phyloP scores from a whole-genome alignment of 2,329 filamentous ascomycete genomes.

The Macroventuria anomochaeta region DNA sequence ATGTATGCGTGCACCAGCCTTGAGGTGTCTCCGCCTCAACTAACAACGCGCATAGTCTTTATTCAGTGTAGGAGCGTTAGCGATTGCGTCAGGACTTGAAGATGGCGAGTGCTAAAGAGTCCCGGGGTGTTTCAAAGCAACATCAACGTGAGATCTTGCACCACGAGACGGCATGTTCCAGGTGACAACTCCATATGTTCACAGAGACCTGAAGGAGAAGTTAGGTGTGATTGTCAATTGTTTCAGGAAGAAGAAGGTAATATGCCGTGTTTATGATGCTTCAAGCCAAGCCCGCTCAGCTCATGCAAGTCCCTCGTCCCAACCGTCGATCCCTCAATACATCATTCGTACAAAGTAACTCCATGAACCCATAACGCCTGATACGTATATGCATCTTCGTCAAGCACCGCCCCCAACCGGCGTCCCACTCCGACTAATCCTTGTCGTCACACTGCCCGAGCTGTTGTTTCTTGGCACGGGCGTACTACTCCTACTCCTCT shows the following conservation, averaged over 20 bases:
- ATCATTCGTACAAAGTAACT: not conserved
- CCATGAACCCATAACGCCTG: not conserved
- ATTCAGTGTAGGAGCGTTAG: too few species aligned
- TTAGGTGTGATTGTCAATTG: too few species aligned
- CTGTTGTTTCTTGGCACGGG: conserved; percentile 32
- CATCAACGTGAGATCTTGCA: too few species aligned
- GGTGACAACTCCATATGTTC: too few species aligned
- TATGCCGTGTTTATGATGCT: not conserved
- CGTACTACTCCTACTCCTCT: conserved; percentile 34
- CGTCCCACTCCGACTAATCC: conserved; percentile 30
- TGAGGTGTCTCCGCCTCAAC: too few species aligned
- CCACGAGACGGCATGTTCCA: too few species aligned
- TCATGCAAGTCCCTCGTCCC: not conserved
- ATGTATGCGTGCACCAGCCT: too few species aligned
- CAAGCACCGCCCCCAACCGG: conserved; percentile 20
- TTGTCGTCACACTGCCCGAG: conserved; percentile 20
- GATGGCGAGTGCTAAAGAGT: too few species aligned
- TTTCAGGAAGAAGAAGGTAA: not conserved
- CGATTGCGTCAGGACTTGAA: too few species aligned
- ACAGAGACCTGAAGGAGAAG: too few species aligned
- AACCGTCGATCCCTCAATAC: not conserved
- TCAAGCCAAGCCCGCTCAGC: conserved; percentile 1
- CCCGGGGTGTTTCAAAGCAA: too few species aligned
- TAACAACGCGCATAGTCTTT: too few species aligned
- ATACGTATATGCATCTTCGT: not conserved